A percentile compares a stretch with the other conserved stretches of the same genome.
Conservation (phyloP, 176 grass and related monocot genomes). For the Lolium rigidum region DNA sequence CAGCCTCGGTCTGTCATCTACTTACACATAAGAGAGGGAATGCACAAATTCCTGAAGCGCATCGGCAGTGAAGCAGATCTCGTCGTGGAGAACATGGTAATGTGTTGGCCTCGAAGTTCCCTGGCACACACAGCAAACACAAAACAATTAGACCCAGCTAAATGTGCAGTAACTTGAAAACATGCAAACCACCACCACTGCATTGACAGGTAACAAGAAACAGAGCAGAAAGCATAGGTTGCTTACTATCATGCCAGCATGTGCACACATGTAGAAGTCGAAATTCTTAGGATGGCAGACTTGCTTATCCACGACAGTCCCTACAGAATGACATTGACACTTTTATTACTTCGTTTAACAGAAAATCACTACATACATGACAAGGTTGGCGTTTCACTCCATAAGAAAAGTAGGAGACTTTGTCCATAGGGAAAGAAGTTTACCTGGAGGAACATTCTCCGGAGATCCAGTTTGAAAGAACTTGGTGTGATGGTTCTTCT, state of each 20-base stretch:
- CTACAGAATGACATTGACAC: slow-evolving; percentile 39
- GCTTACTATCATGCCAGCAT: slow-evolving; percentile 83
- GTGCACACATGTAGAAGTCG: slow-evolving; percentile 96
- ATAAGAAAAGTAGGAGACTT: background rate
- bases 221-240: background rate
- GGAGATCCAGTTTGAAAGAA: slow-evolving; percentile 70
- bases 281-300: slow-evolving; percentile 86
- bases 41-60: slow-evolving; percentile 91
- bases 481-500: slow-evolving; percentile 90
- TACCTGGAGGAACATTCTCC: slow-evolving; percentile 90
- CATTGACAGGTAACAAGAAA: background rate
- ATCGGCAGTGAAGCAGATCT: slow-evolving; percentile 78
- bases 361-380: background rate
- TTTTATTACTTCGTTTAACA: background rate
- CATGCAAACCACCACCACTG: background rate
- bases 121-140: slow-evolving; percentile 42
- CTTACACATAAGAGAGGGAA: slow-evolving; percentile 92
- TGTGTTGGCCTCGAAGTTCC: slow-evolving; percentile 84
- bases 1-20: background rate
- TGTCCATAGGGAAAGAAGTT: slow-evolving; percentile 16
- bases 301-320: slow-evolving; percentile 83
- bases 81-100: slow-evolving; percentile 89
- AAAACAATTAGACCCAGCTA: background rate
- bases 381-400: background rate
- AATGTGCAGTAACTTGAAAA: background rate